Conservation (phyloP, 2,329 filamentous ascomycete species). For the Xylaria sp. region DNA sequence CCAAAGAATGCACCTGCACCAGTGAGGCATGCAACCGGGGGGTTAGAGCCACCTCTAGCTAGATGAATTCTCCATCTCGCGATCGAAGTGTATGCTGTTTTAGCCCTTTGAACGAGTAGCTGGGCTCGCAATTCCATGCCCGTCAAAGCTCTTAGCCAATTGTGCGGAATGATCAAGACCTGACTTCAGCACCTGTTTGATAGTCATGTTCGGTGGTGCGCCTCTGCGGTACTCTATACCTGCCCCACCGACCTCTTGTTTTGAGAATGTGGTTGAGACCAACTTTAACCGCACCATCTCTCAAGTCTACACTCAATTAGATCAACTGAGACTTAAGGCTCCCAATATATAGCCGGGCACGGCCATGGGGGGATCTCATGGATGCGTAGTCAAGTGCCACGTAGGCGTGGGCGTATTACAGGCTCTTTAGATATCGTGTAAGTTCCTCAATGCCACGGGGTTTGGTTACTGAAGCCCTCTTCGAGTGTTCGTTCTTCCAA, state of each 20-base stretch:
- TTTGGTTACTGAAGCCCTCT: constrained; percentile 78
- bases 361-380: constrained; percentile 25
- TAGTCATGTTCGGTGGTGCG: constrained; percentile 21
- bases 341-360: constrained; percentile 30
- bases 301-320: neutral
- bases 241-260: constrained; percentile 13
- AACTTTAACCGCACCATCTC: constrained; percentile 6
- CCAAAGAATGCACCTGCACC: constrained; percentile 26
- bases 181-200: constrained; percentile 14
- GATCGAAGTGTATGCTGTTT: constrained; percentile 23
- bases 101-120: constrained; percentile 13
- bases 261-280: constrained; percentile 8
- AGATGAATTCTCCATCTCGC: constrained; percentile 21
- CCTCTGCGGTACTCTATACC: constrained; percentile 28
- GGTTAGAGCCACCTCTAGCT: constrained; percentile 22
- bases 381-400: constrained; percentile 22
- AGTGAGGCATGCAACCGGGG: constrained; percentile 21
- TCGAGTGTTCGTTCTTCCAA: constrained; percentile 94
- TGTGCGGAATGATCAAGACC: constrained; percentile 2
- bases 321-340: constrained; percentile 5
- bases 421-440: constrained; percentile 26
- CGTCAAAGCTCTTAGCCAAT: constrained; percentile 11
- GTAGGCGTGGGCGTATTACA: constrained; percentile 22
- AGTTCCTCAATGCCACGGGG: constrained; percentile 72
- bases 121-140: constrained; percentile 3